Conservation (phyloP, 1,284 basidiomycete genomes). For the Rugosomyces carneus region DNA sequence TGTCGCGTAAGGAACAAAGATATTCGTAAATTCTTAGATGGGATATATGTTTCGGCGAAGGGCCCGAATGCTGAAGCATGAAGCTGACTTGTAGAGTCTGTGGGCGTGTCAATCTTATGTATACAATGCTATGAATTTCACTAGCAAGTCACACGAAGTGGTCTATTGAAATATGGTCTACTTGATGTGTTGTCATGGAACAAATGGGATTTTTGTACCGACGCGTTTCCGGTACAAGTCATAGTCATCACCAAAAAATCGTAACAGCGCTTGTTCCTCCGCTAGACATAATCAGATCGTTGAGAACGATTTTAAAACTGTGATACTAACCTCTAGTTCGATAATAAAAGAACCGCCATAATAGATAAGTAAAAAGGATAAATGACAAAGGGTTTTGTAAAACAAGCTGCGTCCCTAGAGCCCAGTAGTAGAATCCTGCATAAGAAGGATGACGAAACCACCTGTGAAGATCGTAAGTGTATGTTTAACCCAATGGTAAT, state of each 20-base stretch:
- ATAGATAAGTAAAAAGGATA: constrained; percentile 51
- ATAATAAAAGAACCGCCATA: constrained; percentile 84
- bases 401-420: constrained; percentile 89
- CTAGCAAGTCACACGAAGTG: no score
- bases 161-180: no score
- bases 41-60: constrained; percentile 91
- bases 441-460: constrained; percentile 96
- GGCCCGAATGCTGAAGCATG: constrained; percentile 52
- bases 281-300: constrained; percentile 6
- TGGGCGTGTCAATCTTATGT: constrained; percentile 8
- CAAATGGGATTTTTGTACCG: constrained; percentile 34
- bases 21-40: constrained; percentile 91
- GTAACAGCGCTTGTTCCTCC: constrained; percentile 27
- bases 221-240: constrained; percentile 26
- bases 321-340: constrained; percentile 71
- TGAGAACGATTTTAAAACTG: neutral
- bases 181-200: constrained; percentile 24
- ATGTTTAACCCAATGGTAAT: neutral
- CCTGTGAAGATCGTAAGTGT: constrained; percentile 32
- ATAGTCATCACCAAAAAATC: constrained; percentile 36
- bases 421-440: constrained; percentile 98
- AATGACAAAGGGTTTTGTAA: constrained; percentile 84
- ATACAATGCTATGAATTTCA: constrained; percentile 10
- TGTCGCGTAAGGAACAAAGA: constrained; percentile 98
- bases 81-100: constrained; percentile 6